Conservation (phyloP, 495 filamentous ascomycete species). For the Thermothielavioides terrestris region DNA sequence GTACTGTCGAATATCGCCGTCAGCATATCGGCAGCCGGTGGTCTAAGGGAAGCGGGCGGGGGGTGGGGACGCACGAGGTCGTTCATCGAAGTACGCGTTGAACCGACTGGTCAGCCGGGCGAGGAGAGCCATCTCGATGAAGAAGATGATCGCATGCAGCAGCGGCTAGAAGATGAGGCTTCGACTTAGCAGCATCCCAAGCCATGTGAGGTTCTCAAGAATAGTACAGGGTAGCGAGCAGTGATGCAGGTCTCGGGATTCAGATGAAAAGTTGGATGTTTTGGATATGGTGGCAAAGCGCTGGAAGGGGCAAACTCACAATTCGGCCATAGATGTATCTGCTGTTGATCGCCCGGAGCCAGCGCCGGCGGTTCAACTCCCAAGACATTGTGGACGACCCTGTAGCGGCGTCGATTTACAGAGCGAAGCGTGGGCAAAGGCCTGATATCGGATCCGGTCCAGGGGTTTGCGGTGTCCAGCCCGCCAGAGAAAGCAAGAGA, state of each 20-base stretch:
- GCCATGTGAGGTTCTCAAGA: too few species aligned
- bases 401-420: background rate
- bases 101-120: conserved; percentile 77
- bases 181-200: conserved; percentile 9
- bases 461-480: background rate
- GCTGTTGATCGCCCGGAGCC: conserved; percentile 60
- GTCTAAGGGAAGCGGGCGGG: background rate
- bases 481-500: background rate
- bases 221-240: background rate
- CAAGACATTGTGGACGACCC: conserved; percentile 36
- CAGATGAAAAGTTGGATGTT: too few species aligned
- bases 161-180: conserved; percentile 55
- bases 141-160: conserved; percentile 73
- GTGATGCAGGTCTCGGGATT: background rate
- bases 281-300: too few species aligned
- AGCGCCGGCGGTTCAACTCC: conserved; percentile 51
- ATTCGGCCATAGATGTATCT: conserved; percentile 74
- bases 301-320: conserved; percentile 51
- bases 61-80: conserved; percentile 52
- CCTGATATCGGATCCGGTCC: conserved; percentile 1
- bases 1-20: conserved; percentile 44
- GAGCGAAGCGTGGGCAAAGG: background rate
- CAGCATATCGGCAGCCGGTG: background rate
- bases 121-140: conserved; percentile 80
- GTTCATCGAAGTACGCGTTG: conserved; percentile 82